Evolutionary conservation across 2,329 filamentous ascomycete genomes (phyloP).

Genomic region (Colletotrichum salicis): DNA sequence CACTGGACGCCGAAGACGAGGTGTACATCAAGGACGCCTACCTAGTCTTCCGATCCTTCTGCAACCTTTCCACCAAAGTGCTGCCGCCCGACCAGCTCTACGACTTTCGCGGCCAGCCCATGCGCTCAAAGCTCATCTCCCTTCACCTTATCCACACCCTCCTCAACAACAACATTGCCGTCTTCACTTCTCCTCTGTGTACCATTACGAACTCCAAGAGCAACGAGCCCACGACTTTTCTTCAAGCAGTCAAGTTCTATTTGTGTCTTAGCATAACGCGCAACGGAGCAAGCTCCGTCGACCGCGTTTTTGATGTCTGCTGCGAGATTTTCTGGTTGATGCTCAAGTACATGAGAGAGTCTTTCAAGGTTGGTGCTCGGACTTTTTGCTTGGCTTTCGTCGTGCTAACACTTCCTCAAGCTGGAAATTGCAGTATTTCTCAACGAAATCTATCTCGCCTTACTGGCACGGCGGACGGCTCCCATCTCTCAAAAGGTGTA

Average conservation of each 20-base stretch:
- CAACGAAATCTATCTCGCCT: conserved; percentile 95
- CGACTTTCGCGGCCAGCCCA: conserved; percentile 91
- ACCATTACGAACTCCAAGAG: conserved; percentile 92
- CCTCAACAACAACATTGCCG: conserved; percentile 89
- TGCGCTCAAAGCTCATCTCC: conserved; percentile 96
- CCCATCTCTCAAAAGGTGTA: conserved; percentile 92
- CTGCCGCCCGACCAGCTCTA: conserved; percentile 90
- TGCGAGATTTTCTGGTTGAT: conserved; percentile 99
- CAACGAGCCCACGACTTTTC: conserved; percentile 87
- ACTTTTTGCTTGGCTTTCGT: neutral
- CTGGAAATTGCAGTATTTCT: conserved; percentile 98
- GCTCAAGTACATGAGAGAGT: conserved; percentile 90
- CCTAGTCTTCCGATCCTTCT: conserved; percentile 96
- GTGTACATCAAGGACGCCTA: conserved; percentile 98
- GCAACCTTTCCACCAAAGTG: conserved; percentile 94
- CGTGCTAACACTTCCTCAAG: conserved; percentile 54
- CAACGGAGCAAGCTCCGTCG: conserved; percentile 93
- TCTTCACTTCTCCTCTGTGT: conserved; percentile 91
- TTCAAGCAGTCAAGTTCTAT: conserved; percentile 97
- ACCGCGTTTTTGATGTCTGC: conserved; percentile 92
- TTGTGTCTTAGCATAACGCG: conserved; percentile 93
- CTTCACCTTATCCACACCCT: conserved; percentile 95
- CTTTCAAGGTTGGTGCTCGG: conserved; percentile 77
- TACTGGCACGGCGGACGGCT: conserved; percentile 87
- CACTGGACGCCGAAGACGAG: conserved; percentile 82